These are phyloP conservation scores for Hyphodiscus hymeniophilus DNA, from an alignment of 495 filamentous ascomycete genomes.

Conservation along the genomic window DNA sequence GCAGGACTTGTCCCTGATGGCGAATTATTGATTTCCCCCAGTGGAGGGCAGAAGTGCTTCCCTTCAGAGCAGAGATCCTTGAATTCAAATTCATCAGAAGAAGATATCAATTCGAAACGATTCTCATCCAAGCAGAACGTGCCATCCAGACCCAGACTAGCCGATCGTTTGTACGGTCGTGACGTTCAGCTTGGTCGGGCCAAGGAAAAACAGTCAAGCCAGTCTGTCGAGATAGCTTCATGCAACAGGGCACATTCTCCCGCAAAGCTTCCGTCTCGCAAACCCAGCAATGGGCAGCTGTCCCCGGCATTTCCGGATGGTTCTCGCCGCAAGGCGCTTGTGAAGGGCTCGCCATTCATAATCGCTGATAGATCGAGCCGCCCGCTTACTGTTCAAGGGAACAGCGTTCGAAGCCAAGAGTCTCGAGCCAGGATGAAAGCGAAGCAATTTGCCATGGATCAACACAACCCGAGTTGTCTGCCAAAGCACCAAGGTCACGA, in stretches of 20 bases:
- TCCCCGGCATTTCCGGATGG: no score
- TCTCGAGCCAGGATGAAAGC: background rate
- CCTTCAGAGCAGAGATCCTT: conserved; percentile 4
- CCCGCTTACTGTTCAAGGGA: no score
- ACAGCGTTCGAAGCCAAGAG: background rate
- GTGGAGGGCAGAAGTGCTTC: background rate
- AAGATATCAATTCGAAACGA: conserved; percentile 16
- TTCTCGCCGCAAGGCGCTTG: no score
- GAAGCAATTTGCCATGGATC: background rate
- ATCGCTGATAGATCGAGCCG: no score
- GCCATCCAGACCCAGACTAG: conserved; percentile 7
- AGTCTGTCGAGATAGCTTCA: no score
- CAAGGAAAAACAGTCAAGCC: no score
- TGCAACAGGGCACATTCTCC: no score
- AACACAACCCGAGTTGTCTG: background rate
- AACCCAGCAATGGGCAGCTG: no score
- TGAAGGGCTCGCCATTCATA: no score
- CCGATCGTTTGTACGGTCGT: background rate
- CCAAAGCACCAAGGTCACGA: conserved; percentile 4
- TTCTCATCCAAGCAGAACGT: conserved; percentile 15
- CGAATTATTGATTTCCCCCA: background rate
- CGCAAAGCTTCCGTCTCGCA: no score
- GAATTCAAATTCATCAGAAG: background rate
- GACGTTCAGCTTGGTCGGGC: no score
- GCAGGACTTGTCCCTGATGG: conserved; percentile 7